Conservation (phyloP, 2,329 filamentous ascomycete genomes). For the Botrytis fabae region DNA sequence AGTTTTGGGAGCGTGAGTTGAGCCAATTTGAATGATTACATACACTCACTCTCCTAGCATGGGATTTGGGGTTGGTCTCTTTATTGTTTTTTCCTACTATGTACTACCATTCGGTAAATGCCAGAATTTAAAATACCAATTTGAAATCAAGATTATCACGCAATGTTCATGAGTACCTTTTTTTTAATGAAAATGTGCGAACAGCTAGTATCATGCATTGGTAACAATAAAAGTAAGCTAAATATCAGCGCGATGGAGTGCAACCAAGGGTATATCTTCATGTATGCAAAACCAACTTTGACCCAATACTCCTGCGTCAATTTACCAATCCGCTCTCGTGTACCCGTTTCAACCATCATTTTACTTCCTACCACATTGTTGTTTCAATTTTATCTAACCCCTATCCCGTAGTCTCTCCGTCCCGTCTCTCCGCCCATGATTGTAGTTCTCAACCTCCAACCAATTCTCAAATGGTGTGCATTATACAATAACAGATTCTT, state of each 20-base stretch:
- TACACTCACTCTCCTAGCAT: neutral
- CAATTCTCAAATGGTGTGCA: neutral
- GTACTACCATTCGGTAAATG: neutral
- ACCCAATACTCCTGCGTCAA: slow-evolving; percentile 5
- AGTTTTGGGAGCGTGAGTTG: neutral
- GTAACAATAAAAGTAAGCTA: slow-evolving; percentile 1
- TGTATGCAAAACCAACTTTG: slow-evolving; percentile 18
- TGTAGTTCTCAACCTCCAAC: neutral
- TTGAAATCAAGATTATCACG: neutral
- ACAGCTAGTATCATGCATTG: neutral
- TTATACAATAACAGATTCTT: neutral
- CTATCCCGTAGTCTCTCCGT: neutral
- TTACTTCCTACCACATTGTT: neutral
- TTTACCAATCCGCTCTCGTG: neutral
- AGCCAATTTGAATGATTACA: neutral
- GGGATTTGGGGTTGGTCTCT: neutral
- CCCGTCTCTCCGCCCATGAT: neutral
- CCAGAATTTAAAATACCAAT: neutral
- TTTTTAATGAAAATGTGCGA: neutral
- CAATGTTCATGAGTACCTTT: neutral
- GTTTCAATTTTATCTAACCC: neutral
- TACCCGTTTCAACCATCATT: neutral
- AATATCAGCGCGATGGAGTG: neutral
- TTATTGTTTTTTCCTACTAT: neutral
- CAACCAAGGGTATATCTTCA: slow-evolving; percentile 15